Evolutionary conservation across 177 flowering plant species (phyloP), one percentile per base, ranked within the genome.

Genomic region (Vitis hybrid): DNA sequence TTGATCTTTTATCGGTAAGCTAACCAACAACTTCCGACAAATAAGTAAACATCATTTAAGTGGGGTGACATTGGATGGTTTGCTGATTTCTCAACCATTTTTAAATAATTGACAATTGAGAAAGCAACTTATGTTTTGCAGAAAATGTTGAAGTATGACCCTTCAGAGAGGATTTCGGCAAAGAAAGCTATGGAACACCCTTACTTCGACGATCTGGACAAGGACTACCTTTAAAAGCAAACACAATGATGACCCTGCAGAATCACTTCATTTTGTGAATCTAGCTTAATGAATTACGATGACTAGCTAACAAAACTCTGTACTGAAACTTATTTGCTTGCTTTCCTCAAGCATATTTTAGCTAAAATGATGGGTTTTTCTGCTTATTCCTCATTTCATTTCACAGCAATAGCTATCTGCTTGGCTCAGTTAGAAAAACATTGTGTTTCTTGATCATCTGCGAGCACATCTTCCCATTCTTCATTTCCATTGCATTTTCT

Each of bases 151-250:
- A 83, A 80, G 32, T 94, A 92, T 65, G 90, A 90, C 56, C 98
- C 98, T 6, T 74, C 90, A 1, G 85, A 78, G 77, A 71, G 98
- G 65, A 92, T 92, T 57, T 92, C 97, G 24, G 98, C 97, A 21
- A 94, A 92, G 86, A 84, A 82, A 57, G 97, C 98, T 2, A 89
- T 94, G 98, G 94, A 92, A 50, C 98, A 94, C 67, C 92, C 89
- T 30, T 94, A 90, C 76, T 94, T 94, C 50, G 84, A 87, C 78
- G 93, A 82, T 65, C 76, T 92, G 71, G 72, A 91, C 66, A 92
- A 92, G 81, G 65, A 81, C 0, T 5, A 15, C 55, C 91, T 90
- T 21, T 91, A 72, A 80, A 21, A 21, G 14, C 46, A 64, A 61
- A 50, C 35, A 2, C 5, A 30, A 24, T 27, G 35, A 54, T 14